Evolutionary conservation across 2,329 filamentous ascomycete species (phyloP).

Genomic region (Xylariaceae sp.): DNA sequence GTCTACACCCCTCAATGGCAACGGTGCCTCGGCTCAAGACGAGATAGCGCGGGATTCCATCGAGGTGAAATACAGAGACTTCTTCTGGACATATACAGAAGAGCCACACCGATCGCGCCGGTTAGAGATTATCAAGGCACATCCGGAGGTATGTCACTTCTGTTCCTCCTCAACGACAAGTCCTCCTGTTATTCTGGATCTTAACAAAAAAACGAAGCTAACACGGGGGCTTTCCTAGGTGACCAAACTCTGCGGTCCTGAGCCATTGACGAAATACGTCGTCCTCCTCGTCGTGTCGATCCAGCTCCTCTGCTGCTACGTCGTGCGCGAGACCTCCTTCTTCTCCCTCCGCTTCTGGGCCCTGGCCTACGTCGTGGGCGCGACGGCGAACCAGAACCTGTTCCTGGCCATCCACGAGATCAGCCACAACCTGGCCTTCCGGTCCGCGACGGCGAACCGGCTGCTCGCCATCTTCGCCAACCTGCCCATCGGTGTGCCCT

Average conservation of each 20-base stretch:
- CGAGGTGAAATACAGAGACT: conserved; percentile 51
- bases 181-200: no score
- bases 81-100: conserved; percentile 99
- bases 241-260: conserved; percentile 92
- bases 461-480: conserved; percentile 90
- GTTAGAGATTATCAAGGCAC: conserved; percentile 93
- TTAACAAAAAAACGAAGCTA: no score
- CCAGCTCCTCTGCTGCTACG: conserved; percentile 71
- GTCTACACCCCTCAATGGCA: conserved; percentile 22
- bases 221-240: no score
- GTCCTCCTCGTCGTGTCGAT: conserved; percentile 77
- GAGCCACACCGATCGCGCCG: conserved; percentile 90
- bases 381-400: conserved; percentile 95
- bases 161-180: no score
- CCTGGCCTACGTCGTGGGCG: conserved; percentile 85
- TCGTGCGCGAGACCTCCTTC: conserved; percentile 71
- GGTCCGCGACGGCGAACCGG: conserved; percentile 71
- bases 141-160: conserved; percentile 69
- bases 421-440: conserved; percentile 94
- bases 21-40: conserved; percentile 13
- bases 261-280: conserved; percentile 92
- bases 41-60: conserved; percentile 33
- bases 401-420: conserved; percentile 99
- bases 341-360: conserved; percentile 80
- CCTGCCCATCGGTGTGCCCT: conserved; percentile 89